phyloP scores from a whole-genome alignment of 2,329 filamentous ascomycete genomes.

The Cladosporium halotolerans region DNA sequence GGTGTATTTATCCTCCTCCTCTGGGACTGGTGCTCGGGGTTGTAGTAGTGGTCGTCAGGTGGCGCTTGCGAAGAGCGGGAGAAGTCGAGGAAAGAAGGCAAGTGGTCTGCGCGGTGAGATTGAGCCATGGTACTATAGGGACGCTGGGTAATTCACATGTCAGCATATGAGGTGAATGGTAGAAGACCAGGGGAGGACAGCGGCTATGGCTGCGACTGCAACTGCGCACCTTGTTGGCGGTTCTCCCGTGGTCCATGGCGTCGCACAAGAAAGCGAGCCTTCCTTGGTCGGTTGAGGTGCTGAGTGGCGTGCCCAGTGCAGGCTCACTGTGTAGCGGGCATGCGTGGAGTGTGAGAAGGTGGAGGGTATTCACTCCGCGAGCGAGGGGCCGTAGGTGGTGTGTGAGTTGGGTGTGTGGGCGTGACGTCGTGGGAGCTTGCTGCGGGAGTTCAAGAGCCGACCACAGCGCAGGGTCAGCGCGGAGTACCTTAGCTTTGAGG shows the following conservation, averaged over 20 bases:
- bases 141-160: slow-evolving; percentile 3
- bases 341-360: too few species aligned
- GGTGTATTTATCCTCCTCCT: slow-evolving; percentile 27
- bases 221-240: neutral
- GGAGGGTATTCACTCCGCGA: too few species aligned
- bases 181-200: too few species aligned
- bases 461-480: too few species aligned
- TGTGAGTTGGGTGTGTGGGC: neutral
- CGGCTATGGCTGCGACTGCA: too few species aligned
- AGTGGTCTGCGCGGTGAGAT: slow-evolving; percentile 11
- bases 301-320: neutral
- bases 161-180: neutral
- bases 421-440: neutral
- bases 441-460: too few species aligned
- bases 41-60: slow-evolving; percentile 23
- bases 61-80: slow-evolving; percentile 11
- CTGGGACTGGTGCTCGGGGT: slow-evolving; percentile 27
- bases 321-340: neutral
- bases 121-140: slow-evolving; percentile 16
- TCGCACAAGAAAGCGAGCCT: neutral
- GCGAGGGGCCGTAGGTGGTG: neutral
- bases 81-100: slow-evolving; percentile 14
- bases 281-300: neutral
- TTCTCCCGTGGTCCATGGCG: neutral
- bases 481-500: too few species aligned